These are phyloP conservation scores for Pulveroboletus sp. DNA, from an alignment of 768 basidiomycete species.

Conservation along the genomic window DNA sequence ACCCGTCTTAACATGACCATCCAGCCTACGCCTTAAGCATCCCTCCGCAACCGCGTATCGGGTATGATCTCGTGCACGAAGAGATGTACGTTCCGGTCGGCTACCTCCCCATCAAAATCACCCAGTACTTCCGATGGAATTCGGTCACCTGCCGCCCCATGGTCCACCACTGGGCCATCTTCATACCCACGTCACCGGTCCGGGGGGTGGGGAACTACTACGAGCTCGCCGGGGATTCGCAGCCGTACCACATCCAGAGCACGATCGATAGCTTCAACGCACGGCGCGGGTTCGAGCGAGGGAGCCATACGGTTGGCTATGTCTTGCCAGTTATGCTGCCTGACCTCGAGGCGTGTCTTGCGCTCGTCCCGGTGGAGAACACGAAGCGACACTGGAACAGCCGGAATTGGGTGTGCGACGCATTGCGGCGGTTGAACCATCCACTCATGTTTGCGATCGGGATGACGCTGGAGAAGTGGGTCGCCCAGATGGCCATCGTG, in stretches of 20 bases:
- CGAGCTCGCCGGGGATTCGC: neutral
- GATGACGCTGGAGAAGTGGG: neutral
- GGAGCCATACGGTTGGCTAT: constrained; percentile 10
- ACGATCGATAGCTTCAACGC: neutral
- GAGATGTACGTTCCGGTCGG: neutral
- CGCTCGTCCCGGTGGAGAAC: neutral
- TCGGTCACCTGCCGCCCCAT: neutral
- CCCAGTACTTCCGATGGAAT: neutral
- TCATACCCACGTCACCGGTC: constrained; percentile 7
- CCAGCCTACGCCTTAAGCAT: constrained; percentile 1
- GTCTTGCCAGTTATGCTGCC: constrained; percentile 4
- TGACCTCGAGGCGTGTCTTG: constrained; percentile 3
- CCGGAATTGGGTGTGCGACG: constrained; percentile 5
- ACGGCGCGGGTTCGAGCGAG: neutral
- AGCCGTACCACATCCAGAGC: neutral
- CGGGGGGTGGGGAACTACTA: constrained; percentile 5
- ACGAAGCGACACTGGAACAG: neutral
- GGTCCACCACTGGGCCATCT: constrained; percentile 8
- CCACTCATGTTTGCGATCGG: neutral
- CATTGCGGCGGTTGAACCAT: constrained; percentile 3
- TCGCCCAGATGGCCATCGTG: constrained; percentile 9
- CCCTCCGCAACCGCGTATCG: neutral
- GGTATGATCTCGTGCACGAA: neutral
- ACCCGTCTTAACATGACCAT: neutral
- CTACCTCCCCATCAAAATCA: constrained; percentile 5